phyloP scores from a whole-genome alignment of 345 rosid genomes.

The Adansonia digitata region DNA sequence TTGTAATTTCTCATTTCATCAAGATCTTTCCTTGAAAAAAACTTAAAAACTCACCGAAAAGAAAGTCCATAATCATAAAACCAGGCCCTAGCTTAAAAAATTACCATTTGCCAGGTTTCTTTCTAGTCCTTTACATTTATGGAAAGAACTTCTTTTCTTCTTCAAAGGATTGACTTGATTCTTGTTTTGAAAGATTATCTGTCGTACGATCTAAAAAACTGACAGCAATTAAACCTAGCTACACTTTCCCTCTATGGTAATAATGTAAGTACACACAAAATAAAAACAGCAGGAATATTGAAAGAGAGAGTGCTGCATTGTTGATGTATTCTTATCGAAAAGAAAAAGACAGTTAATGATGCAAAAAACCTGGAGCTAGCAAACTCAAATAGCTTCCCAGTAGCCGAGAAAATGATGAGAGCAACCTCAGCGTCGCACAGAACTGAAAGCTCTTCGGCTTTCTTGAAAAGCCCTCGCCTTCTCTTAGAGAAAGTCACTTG shows the following conservation, averaged over 20 bases:
- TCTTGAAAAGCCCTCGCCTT: slow-evolving; percentile 47
- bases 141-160: not conserved
- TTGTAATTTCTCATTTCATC: not conserved
- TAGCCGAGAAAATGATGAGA: slow-evolving; percentile 45
- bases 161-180: not conserved
- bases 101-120: not conserved
- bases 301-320: no score
- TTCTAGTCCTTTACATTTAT: not conserved
- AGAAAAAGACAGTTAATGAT: not conserved
- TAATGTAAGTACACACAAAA: not conserved
- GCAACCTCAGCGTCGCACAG: slow-evolving; percentile 53
- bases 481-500: slow-evolving; percentile 56
- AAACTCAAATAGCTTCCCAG: slow-evolving; percentile 48
- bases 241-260: no score
- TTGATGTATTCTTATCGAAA: no score
- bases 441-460: slow-evolving; percentile 53
- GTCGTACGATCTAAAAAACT: not conserved
- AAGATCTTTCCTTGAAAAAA: not conserved
- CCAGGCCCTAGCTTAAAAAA: no score
- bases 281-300: not conserved
- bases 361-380: slow-evolving; percentile 41
- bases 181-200: not conserved
- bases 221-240: not conserved
- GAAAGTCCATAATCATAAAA: not conserved
- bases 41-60: not conserved